Conservation (phyloP, 345 rosid genomes). For the Cardiospermum halicacabum region DNA sequence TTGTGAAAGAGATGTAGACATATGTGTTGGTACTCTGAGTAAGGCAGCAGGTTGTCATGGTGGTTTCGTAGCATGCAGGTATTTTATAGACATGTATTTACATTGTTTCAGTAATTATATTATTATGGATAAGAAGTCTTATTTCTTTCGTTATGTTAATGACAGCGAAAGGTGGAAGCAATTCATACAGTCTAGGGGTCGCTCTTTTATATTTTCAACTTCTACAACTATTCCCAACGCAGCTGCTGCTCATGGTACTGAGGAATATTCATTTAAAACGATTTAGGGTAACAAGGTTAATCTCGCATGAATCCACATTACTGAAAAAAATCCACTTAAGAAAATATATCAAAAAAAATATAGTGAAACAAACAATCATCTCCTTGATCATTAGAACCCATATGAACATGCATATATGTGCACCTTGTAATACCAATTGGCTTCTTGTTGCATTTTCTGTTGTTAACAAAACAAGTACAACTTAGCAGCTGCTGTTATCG, state of each 20-base stretch:
- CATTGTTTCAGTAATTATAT: background rate
- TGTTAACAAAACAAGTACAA: slow-evolving; percentile 19
- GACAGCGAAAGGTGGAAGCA: slow-evolving; percentile 88
- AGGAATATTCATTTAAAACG: slow-evolving; percentile 7
- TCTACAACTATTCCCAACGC: slow-evolving; percentile 71
- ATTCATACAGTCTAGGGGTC: slow-evolving; percentile 84
- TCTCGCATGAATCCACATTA: too few species aligned
- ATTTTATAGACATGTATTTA: slow-evolving; percentile 8
- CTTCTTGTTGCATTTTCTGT: background rate
- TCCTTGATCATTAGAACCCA: background rate
- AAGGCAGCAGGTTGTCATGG: slow-evolving; percentile 99
- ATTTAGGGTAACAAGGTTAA: too few species aligned
- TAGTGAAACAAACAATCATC: background rate
- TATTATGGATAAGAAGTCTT: background rate
- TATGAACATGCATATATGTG: background rate
- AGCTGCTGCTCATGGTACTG: slow-evolving; percentile 80
- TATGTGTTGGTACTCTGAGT: slow-evolving; percentile 89
- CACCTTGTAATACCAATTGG: background rate
- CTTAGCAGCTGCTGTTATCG: slow-evolving; percentile 70
- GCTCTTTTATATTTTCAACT: slow-evolving; percentile 89
- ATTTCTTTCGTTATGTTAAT: slow-evolving; percentile 8
- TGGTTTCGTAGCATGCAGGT: slow-evolving; percentile 97
- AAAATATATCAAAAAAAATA: background rate
- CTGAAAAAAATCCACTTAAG: background rate
- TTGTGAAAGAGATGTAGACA: slow-evolving; percentile 78